A percentile compares a stretch with the other conserved stretches of the same genome.
These are phyloP conservation scores for Lipomyces spencermartinsiae DNA, from an alignment of 805 yeast genomes.

Conservation along the genomic window DNA sequence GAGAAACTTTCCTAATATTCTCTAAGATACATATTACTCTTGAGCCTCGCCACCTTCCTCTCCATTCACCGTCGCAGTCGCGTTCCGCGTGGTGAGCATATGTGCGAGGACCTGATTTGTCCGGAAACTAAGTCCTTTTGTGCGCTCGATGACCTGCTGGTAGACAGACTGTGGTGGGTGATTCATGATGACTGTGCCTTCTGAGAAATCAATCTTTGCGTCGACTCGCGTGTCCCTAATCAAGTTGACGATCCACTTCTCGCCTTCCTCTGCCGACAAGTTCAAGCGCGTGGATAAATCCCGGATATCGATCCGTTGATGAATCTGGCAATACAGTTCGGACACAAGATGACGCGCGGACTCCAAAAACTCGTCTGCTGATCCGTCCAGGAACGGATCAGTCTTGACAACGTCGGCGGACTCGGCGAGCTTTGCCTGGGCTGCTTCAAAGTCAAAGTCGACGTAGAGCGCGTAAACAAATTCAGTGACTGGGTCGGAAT, in stretches of 20 bases:
- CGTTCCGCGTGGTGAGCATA: slow-evolving; percentile 39
- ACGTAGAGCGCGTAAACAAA: slow-evolving; percentile 62
- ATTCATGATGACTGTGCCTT: slow-evolving; percentile 59
- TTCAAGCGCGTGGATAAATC: slow-evolving; percentile 55
- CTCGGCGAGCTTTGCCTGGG: slow-evolving; percentile 55
- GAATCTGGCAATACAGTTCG: slow-evolving; percentile 62
- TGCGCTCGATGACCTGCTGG: slow-evolving; percentile 71
- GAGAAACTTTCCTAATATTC: background rate
- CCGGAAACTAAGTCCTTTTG: slow-evolving; percentile 68
- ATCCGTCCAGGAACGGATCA: slow-evolving; percentile 62
- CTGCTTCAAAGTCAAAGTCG: slow-evolving; percentile 63
- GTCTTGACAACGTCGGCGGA: slow-evolving; percentile 56
- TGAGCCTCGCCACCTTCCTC: slow-evolving; percentile 2
- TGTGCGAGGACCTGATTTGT: slow-evolving; percentile 62
- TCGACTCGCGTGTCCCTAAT: slow-evolving; percentile 59
- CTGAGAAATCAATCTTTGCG: slow-evolving; percentile 60
- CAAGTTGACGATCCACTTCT: slow-evolving; percentile 58
- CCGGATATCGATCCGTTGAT: slow-evolving; percentile 55
- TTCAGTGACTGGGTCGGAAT: slow-evolving; percentile 66
- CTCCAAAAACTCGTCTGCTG: slow-evolving; percentile 52
- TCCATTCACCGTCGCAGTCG: slow-evolving; percentile 10
- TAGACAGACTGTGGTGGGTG: slow-evolving; percentile 62
- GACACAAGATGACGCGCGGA: slow-evolving; percentile 59
- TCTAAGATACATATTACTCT: background rate
- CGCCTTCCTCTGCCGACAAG: slow-evolving; percentile 55